These are phyloP conservation scores for Mixia osmundae DNA, from an alignment of 1,284 basidiomycete species.

Conservation along the genomic window DNA sequence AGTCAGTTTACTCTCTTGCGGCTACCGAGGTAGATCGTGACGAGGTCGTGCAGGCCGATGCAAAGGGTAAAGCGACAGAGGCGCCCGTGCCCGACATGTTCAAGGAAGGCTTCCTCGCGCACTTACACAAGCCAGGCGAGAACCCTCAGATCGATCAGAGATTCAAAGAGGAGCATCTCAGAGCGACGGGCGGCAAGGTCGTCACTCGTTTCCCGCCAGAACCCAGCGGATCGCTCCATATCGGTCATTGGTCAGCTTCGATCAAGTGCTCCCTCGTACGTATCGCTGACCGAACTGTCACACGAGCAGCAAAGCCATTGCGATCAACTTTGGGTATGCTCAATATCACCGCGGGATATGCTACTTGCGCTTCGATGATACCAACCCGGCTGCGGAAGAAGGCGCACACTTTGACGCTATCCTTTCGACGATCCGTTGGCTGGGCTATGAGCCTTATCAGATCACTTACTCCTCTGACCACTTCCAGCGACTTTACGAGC, in stretches of 20 bases:
- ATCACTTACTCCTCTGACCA: constrained; percentile 99
- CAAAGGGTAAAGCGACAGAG: no score
- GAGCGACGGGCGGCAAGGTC: constrained; percentile 56
- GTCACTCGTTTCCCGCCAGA: constrained; percentile 97
- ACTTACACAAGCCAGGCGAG: constrained; percentile 77
- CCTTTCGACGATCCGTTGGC: constrained; percentile 82
- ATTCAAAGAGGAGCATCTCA: constrained; percentile 60
- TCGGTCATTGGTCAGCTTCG: constrained; percentile 26
- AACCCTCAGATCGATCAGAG: constrained; percentile 67
- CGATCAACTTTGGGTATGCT: constrained; percentile 94
- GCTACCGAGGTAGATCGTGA: no score
- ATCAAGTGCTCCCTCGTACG: no score
- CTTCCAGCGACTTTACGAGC: constrained; percentile 65
- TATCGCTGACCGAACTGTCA: constrained; percentile 1
- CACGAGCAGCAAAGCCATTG: constrained; percentile 78
- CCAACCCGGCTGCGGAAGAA: constrained; percentile 96
- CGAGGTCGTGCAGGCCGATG: no score
- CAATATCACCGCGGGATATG: constrained; percentile 72
- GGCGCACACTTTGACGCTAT: constrained; percentile 89
- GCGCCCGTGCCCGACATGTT: no score
- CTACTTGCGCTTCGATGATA: constrained; percentile 92
- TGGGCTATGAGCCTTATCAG: constrained; percentile 95
- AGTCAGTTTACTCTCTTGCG: no score
- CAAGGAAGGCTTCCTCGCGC: constrained; percentile 80
- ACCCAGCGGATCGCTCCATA: constrained; percentile 89